Percentiles rank a stretch among this genome's conserved stretches.
Evolutionary conservation across 345 rosid species (phyloP).

Genomic region (Ceriops tagal): DNA sequence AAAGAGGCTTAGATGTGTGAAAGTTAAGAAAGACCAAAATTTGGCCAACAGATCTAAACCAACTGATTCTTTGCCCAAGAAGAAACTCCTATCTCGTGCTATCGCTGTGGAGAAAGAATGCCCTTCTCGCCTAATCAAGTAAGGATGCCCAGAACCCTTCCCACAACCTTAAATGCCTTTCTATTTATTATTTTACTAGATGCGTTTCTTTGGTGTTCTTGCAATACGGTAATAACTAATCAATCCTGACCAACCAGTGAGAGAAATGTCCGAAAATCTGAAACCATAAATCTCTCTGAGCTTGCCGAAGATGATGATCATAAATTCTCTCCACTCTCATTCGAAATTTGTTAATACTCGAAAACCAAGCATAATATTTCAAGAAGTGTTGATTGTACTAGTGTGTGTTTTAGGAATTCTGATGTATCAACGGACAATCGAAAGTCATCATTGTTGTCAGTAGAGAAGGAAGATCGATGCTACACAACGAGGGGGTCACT

Average conservation of each 20-base stretch:
- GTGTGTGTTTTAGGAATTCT: constrained; percentile 38
- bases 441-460: constrained; percentile 50
- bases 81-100: constrained; percentile 46
- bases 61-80: constrained; percentile 50
- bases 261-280: not conserved
- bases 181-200: not conserved
- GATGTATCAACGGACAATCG: constrained; percentile 45
- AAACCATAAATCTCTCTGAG: not conserved
- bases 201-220: not conserved
- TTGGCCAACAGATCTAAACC: constrained; percentile 42
- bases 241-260: not conserved
- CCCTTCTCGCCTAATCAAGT: constrained; percentile 54
- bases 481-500: constrained; percentile 79
- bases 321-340: not conserved
- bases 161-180: not conserved
- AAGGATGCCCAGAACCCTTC: constrained; percentile 20
- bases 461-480: constrained; percentile 78
- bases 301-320: not conserved
- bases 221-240: not conserved
- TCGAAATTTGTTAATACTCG: not conserved
- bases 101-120: constrained; percentile 50
- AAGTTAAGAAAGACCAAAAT: constrained; percentile 60
- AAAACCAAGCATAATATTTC: not conserved
- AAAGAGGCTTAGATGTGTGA: constrained; percentile 78
- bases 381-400: constrained; percentile 1